Evolutionary conservation across 106 monocot species (phyloP).

Genomic region (Allium fistulosum): DNA sequence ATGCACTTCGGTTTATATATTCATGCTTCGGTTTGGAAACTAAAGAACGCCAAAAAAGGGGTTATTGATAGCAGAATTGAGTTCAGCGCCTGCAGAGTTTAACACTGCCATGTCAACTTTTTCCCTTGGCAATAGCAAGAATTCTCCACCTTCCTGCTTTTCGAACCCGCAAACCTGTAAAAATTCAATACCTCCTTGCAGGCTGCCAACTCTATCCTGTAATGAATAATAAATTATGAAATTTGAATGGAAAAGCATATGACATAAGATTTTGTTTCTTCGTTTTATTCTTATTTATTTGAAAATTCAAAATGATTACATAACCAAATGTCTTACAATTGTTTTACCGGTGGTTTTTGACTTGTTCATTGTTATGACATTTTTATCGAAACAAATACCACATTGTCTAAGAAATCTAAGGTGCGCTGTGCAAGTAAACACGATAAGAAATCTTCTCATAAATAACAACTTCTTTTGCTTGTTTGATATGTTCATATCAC

Average conservation of each 20-base stretch:
- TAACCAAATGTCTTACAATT: too few relatives aligned
- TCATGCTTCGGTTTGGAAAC: neutral
- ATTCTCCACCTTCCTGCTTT: conserved; percentile 58
- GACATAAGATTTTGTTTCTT: too few relatives aligned
- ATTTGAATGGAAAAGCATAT: neutral
- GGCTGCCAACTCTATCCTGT: conserved; percentile 81
- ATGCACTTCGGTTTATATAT: neutral
- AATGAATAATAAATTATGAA: neutral
- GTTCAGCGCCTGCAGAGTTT: conserved; percentile 70
- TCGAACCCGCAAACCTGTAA: conserved; percentile 88
- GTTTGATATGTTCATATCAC: too few relatives aligned
- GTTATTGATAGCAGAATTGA: conserved; percentile 82
- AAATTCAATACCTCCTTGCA: conserved; percentile 73
- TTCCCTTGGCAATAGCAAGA: conserved; percentile 56
- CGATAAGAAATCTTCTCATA: too few relatives aligned
- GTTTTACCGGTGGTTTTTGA: too few relatives aligned
- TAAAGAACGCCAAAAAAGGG: conserved; percentile 93
- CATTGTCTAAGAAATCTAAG: too few relatives aligned
- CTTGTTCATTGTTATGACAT: too few relatives aligned
- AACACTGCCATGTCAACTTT: conserved; percentile 73
- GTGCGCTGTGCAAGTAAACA: too few relatives aligned
- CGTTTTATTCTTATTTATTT: too few relatives aligned
- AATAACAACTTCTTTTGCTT: too few relatives aligned
- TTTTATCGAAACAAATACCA: too few relatives aligned
- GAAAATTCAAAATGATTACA: too few relatives aligned